Percentiles rank a stretch among this genome's conserved stretches.
These are phyloP conservation scores for Calonectria fujianensis DNA, from an alignment of 2,329 filamentous ascomycete species.

Conservation along the genomic window DNA sequence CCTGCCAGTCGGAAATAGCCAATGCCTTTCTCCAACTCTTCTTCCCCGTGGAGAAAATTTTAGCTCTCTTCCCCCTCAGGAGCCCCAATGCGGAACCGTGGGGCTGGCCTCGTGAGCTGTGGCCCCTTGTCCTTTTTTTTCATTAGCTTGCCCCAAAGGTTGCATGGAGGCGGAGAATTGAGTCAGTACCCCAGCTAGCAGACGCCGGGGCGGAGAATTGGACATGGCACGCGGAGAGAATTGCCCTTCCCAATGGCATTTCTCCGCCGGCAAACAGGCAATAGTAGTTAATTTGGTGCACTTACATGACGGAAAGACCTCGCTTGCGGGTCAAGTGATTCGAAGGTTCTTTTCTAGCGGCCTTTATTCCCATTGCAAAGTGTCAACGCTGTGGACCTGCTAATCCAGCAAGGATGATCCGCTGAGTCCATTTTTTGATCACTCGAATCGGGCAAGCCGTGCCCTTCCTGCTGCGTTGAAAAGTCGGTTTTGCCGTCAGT, in stretches of 20 bases:
- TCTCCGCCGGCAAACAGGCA: constrained; percentile 28
- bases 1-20: neutral
- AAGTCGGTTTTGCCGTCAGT: constrained; percentile 1
- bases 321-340: constrained; percentile 33
- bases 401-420: constrained; percentile 2
- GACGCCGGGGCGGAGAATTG: constrained; percentile 34
- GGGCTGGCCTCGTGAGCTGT: constrained; percentile 35
- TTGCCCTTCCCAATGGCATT: neutral
- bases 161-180: constrained; percentile 38
- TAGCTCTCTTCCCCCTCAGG: constrained; percentile 33
- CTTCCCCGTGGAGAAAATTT: constrained; percentile 40
- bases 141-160: constrained; percentile 8
- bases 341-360: constrained; percentile 4
- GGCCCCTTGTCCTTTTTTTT: constrained; percentile 17
- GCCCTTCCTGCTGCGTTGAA: constrained; percentile 12
- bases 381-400: constrained; percentile 23
- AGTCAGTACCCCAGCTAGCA: constrained; percentile 12
- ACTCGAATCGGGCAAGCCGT: neutral
- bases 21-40: constrained; percentile 20
- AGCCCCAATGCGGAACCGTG: constrained; percentile 36
- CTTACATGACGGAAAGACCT: neutral
- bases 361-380: neutral
- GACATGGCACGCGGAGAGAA: neutral
- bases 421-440: constrained; percentile 15
- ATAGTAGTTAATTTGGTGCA: constrained; percentile 2